A percentile compares a stretch with the other conserved stretches of the same genome.
phyloP scores from a whole-genome alignment of 768 basidiomycete species.

The Lactarius vividus region DNA sequence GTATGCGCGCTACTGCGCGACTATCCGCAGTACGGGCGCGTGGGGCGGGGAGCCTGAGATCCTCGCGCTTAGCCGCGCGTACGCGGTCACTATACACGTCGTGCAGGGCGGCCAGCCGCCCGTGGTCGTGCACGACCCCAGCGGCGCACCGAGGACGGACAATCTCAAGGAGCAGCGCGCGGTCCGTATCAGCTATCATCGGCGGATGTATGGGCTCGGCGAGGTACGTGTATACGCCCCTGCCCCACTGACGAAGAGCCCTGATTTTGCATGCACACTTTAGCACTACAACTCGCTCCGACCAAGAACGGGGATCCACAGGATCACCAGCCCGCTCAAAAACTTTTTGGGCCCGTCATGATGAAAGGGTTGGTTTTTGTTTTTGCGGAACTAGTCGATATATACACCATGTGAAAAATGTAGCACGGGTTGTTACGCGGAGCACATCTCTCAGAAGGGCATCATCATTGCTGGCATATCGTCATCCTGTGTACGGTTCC shows the following conservation, averaged over 20 bases:
- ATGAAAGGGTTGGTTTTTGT: not conserved
- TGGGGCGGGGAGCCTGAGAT: constrained; percentile 99
- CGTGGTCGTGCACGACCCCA: constrained; percentile 79
- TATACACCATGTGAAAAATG: constrained; percentile 2
- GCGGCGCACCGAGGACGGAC: constrained; percentile 34
- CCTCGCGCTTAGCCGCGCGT: constrained; percentile 78
- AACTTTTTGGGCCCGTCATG: constrained; percentile 17
- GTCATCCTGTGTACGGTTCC: constrained; percentile 61
- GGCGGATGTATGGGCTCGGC: constrained; percentile 91
- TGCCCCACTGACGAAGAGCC: not conserved
- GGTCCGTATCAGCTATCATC: constrained; percentile 85
- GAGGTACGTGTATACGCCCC: constrained; percentile 63
- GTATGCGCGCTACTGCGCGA: constrained; percentile 72
- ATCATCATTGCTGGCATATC: too few relatives aligned
- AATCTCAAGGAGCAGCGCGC: constrained; percentile 40
- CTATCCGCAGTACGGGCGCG: constrained; percentile 76
- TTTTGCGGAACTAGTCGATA: constrained; percentile 7
- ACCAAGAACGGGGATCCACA: constrained; percentile 41
- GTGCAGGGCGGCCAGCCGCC: constrained; percentile 80
- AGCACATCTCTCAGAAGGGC: constrained; percentile 39
- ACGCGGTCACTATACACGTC: constrained; percentile 83
- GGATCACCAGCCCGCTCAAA: constrained; percentile 25
- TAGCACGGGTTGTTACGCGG: not conserved
- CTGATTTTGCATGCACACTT: not conserved
- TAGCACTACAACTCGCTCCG: constrained; percentile 90